Evolutionary conservation across 371 early-diverging fungal genomes (phyloP).

Genomic region (Rhizopus sp.): DNA sequence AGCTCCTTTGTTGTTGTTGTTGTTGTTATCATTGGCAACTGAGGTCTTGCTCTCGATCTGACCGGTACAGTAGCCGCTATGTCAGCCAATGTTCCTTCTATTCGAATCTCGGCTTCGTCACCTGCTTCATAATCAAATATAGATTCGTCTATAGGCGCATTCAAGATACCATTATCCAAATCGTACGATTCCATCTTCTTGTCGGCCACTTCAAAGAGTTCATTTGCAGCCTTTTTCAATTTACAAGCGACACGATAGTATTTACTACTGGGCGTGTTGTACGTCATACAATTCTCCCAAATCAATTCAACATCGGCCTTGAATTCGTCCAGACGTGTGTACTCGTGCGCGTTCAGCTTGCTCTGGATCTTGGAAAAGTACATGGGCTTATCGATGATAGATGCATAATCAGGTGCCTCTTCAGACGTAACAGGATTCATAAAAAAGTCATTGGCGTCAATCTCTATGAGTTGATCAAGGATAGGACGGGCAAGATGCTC

Average conservation of each 20-base stretch:
- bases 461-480: constrained; percentile 68
- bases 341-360: constrained; percentile 40
- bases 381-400: constrained; percentile 65
- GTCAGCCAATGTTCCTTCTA: background rate
- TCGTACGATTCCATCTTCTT: background rate
- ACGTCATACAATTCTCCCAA: constrained; percentile 74
- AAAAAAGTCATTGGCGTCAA: constrained; percentile 52
- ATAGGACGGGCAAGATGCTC: constrained; percentile 63
- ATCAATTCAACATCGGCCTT: constrained; percentile 66
- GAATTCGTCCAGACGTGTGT: constrained; percentile 39
- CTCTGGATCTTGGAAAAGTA: constrained; percentile 54
- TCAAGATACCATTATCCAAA: constrained; percentile 6
- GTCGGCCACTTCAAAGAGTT: constrained; percentile 10
- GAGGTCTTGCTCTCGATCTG: too few relatives aligned
- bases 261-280: constrained; percentile 71
- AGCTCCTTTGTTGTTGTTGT: too few relatives aligned
- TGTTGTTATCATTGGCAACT: too few relatives aligned
- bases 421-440: constrained; percentile 69
- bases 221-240: constrained; percentile 5
- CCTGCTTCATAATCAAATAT: constrained; percentile 11
- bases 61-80: background rate
- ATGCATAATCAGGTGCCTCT: constrained; percentile 82
- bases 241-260: constrained; percentile 66
- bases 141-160: constrained; percentile 3
- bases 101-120: background rate